A percentile compares a stretch with the other conserved stretches of the same genome.
These are phyloP conservation scores for Pseudocercospora cruenta DNA, from an alignment of 2,329 filamentous ascomycete species.

Conservation along the genomic window DNA sequence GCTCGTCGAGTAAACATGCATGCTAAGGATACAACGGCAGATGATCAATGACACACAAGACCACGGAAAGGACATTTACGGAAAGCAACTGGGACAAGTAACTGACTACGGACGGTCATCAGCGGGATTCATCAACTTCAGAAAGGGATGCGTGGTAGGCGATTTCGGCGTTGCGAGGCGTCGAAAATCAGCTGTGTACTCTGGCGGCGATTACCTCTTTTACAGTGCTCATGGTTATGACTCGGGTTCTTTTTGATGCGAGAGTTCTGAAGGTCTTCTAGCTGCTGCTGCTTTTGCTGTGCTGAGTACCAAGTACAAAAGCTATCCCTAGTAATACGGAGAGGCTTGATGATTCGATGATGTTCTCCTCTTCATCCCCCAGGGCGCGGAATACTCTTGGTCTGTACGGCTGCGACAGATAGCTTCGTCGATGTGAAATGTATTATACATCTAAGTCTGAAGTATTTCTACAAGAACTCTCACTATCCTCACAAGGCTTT, in stretches of 20 bases:
- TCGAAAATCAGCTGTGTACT: slow-evolving; percentile 5
- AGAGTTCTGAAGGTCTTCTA: neutral
- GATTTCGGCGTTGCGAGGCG: slow-evolving; percentile 14
- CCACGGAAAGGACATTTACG: slow-evolving; percentile 1
- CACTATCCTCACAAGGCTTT: neutral
- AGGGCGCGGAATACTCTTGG: neutral
- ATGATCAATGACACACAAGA: slow-evolving; percentile 10
- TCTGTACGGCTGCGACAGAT: neutral
- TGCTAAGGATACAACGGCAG: slow-evolving; percentile 6
- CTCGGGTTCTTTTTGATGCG: slow-evolving; percentile 3
- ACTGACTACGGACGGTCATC: neutral
- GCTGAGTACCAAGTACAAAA: slow-evolving; percentile 12
- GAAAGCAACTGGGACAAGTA: slow-evolving; percentile 2
- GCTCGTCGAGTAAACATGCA: slow-evolving; percentile 8
- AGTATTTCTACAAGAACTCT: neutral
- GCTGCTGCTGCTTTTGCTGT: slow-evolving; percentile 8
- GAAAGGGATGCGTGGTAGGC: slow-evolving; percentile 11
- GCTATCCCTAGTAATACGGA: slow-evolving; percentile 11
- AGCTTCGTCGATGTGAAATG: neutral
- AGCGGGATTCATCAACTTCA: slow-evolving; percentile 4
- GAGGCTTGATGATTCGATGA: slow-evolving; percentile 1
- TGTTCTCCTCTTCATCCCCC: neutral
- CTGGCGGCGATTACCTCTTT: slow-evolving; percentile 7
- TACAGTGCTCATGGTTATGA: slow-evolving; percentile 8
- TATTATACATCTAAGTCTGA: neutral